Conservation (phyloP, 805 yeast genomes). For the Suhomyces tanzawaensis region DNA sequence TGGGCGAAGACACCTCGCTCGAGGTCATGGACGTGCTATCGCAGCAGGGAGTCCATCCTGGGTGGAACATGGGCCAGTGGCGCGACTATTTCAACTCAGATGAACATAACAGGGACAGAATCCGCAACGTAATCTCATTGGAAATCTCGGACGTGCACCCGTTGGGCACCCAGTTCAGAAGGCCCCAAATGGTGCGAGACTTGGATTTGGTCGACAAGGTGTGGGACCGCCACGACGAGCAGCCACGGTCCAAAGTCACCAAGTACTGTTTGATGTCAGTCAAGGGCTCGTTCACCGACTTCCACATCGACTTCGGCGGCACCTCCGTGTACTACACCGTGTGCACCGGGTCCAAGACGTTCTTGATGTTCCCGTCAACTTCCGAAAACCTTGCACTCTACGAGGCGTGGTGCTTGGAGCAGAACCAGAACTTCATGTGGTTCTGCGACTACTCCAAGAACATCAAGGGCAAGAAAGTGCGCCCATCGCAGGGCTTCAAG, state of each 20-base stretch:
- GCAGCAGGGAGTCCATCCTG: conserved; percentile 59
- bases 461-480: conserved; percentile 27
- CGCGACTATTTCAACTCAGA: conserved; percentile 58
- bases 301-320: conserved; percentile 90
- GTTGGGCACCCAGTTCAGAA: conserved; percentile 45
- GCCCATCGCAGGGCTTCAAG: conserved; percentile 46
- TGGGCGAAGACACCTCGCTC: conserved; percentile 62
- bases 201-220: conserved; percentile 68
- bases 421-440: conserved; percentile 62
- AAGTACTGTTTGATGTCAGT: conserved; percentile 87
- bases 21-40: conserved; percentile 90
- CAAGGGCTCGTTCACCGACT: conserved; percentile 76
- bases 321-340: conserved; percentile 88
- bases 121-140: conserved; percentile 76
- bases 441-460: conserved; percentile 50
- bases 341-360: conserved; percentile 69
- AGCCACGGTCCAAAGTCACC: conserved; percentile 57
- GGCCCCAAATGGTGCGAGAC: conserved; percentile 66
- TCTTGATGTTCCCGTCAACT: conserved; percentile 80
- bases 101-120: conserved; percentile 52
- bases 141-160: conserved; percentile 63
- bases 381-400: conserved; percentile 57
- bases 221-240: conserved; percentile 45
- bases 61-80: conserved; percentile 76
- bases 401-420: conserved; percentile 67